Conservation (phyloP, 352 stramenopile genomes). For the Globisporangium radiosum region DNA sequence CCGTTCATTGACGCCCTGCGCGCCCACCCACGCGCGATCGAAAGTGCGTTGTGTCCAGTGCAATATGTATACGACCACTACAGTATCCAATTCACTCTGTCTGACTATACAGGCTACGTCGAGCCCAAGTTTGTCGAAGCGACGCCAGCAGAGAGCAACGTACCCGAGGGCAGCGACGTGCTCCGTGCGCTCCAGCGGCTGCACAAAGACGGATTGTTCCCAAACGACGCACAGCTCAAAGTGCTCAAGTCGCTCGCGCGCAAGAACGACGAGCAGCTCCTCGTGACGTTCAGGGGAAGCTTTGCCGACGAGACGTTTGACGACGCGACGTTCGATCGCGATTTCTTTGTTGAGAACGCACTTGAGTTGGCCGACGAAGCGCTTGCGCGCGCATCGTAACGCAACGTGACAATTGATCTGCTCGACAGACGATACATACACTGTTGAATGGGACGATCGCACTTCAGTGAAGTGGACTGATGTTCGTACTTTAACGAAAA, state of each 20-base stretch:
- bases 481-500: too few species aligned
- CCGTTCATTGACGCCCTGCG: constrained; percentile 53
- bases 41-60: constrained; percentile 28
- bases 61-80: not conserved
- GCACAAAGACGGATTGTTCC: constrained; percentile 74
- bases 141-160: not conserved
- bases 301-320: constrained; percentile 49
- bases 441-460: too few species aligned
- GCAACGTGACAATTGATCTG: too few species aligned
- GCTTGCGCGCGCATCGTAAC: constrained; percentile 7
- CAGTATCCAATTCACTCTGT: too few species aligned
- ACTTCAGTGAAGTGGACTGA: too few species aligned
- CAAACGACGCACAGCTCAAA: constrained; percentile 62
- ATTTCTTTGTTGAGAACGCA: constrained; percentile 82
- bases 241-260: constrained; percentile 79
- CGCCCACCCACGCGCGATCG: constrained; percentile 49
- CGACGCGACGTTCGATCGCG: constrained; percentile 61
- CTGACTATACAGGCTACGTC: constrained; percentile 21
- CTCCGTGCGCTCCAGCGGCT: constrained; percentile 69
- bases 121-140: constrained; percentile 16
- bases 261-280: constrained; percentile 73
- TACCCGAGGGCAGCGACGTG: constrained; percentile 49
- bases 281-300: constrained; percentile 76
- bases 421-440: too few species aligned
- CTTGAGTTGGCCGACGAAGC: constrained; percentile 71